A percentile compares a stretch with the other conserved stretches of the same genome.
phyloP scores from a whole-genome alignment of 2,329 filamentous ascomycete species.

The Cryphonectria japonica region DNA sequence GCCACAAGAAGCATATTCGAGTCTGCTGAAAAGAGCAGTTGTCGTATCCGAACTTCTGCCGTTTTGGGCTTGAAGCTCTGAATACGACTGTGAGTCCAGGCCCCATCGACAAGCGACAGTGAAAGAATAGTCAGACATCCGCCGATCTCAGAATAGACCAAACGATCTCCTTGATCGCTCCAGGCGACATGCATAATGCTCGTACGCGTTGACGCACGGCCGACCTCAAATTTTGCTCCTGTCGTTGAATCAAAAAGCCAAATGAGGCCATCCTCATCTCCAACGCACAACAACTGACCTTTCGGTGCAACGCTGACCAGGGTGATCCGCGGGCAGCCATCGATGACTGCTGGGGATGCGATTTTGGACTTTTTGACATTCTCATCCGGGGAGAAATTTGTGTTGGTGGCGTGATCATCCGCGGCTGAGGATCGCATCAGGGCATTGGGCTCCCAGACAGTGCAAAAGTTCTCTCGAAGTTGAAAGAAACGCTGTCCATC shows the following conservation, averaged over 20 bases:
- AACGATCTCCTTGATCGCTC: background rate
- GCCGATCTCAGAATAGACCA: background rate
- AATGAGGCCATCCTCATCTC: background rate
- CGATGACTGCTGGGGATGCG: background rate
- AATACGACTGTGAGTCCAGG: background rate
- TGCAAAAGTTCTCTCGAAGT: background rate
- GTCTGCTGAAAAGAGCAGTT: background rate
- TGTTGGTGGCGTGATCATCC: background rate
- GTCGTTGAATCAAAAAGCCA: background rate
- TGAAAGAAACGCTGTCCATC: slow-evolving; percentile 1
- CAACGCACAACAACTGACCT: background rate
- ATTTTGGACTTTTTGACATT: background rate
- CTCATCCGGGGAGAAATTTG: background rate
- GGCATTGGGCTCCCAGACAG: background rate
- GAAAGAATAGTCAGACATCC: background rate
- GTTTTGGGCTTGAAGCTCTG: background rate
- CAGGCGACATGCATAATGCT: background rate
- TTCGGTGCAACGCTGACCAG: background rate
- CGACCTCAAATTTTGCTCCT: background rate
- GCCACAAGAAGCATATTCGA: background rate
- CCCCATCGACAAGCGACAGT: background rate
- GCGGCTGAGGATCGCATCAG: background rate
- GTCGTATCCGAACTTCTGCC: background rate
- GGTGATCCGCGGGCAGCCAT: background rate
- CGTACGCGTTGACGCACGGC: background rate